Conservation (phyloP, 768 basidiomycete species). For the Goffeauzyma gilvescens region DNA sequence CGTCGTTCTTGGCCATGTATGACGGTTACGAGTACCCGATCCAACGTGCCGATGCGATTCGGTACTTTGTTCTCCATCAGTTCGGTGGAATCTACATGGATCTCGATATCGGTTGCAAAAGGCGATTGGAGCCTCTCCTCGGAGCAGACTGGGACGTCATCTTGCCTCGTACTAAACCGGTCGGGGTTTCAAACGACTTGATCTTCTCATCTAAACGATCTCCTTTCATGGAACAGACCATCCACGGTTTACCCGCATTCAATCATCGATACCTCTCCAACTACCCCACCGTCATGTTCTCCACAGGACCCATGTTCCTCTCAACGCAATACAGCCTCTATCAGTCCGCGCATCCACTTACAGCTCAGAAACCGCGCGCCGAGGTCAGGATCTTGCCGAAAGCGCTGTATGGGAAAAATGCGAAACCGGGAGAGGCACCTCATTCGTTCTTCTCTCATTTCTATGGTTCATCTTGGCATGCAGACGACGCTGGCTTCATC, state of each 20-base stretch:
- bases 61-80: constrained; percentile 90
- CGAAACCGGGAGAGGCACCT: constrained; percentile 57
- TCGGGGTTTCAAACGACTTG: constrained; percentile 93
- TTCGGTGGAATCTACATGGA: constrained; percentile 93
- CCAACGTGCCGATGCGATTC: constrained; percentile 90
- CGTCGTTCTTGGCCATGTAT: constrained; percentile 84
- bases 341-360: constrained; percentile 34
- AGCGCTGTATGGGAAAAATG: constrained; percentile 94
- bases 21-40: constrained; percentile 80
- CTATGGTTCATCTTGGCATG: constrained; percentile 97
- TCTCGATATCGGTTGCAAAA: constrained; percentile 82
- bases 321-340: constrained; percentile 85
- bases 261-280: constrained; percentile 88
- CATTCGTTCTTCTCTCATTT: constrained; percentile 91
- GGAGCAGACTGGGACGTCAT: constrained; percentile 56
- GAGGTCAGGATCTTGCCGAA: constrained; percentile 86
- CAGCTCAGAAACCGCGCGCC: constrained; percentile 39
- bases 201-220: constrained; percentile 74
- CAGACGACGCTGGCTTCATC: constrained; percentile 95
- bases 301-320: constrained; percentile 97
- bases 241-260: constrained; percentile 74
- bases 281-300: constrained; percentile 99
- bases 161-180: constrained; percentile 85
- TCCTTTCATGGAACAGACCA: constrained; percentile 79
- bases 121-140: constrained; percentile 68